Evolutionary conservation across 768 basidiomycete species (phyloP), one percentile per base, ranked within the genome.

Genomic region (Thelephora ganbajun): DNA sequence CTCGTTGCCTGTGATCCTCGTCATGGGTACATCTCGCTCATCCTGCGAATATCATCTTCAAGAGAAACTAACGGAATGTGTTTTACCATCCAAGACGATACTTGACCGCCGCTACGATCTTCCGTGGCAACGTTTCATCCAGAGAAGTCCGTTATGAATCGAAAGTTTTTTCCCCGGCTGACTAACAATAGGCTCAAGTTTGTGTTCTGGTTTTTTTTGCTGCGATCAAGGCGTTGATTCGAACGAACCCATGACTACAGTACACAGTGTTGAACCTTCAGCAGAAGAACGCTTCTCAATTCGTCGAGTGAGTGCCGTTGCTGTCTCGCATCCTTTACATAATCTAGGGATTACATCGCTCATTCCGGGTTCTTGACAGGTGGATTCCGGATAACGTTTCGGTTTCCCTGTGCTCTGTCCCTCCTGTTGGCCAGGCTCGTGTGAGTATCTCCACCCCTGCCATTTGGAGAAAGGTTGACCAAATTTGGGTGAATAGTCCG

Each of bases 331-430:
- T 43, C 33, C 36, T 19, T 16, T 34, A 43, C 20, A 41, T 33
- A 14, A 43, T 47, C 9, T 30, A 4, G 26, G 26, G 26, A 30
- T 4, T 9, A 4, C 26, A 30, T 30, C 54, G 26, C 56, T 36
- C 43, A 18, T 41, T 37, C 26, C 9, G 26, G 26, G 3, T 45
- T 45, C 30, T 46, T n/a, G n/a, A n/a, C 48, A 86, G 83, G 55
- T 89, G 88, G 89, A 89, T 91, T 54, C 88, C 88, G 6, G 89
- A 90, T 62, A 90, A 91, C 52, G 81, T 91, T 7, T 90, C 87
- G 0, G 79, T 88, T 14, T 83, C 86, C 0, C 63, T 90, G 44
- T 86, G 87, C 51, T 80, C 81, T 2, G 82, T 89, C 1, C 86
- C 88, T 4, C 88, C 88, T 22, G 80, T 87, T 11, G 88, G 86